A percentile compares a stretch with the other conserved stretches of the same genome.
These are phyloP conservation scores for Colletotrichum eremochloae DNA, from an alignment of 2,329 filamentous ascomycete species.

Conservation along the genomic window DNA sequence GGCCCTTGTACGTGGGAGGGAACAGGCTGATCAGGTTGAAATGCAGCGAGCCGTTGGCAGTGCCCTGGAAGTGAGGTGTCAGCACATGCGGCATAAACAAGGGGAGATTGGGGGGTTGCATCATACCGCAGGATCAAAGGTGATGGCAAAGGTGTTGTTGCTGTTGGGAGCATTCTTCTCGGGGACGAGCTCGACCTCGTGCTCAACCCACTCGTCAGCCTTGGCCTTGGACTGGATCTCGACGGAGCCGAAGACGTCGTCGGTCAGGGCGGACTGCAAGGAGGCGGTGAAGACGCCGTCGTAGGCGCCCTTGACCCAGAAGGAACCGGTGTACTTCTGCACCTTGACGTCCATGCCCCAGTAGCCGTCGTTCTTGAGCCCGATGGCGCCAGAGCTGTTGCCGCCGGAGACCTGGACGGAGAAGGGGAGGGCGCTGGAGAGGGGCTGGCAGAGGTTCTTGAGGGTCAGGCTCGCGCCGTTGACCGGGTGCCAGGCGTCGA, in stretches of 20 bases:
- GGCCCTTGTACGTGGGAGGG: conserved; percentile 70
- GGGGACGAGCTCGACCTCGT: conserved; percentile 61
- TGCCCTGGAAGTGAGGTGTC: conserved; percentile 47
- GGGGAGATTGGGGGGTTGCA: conserved; percentile 23
- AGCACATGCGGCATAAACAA: neutral
- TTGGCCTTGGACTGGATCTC: conserved; percentile 60
- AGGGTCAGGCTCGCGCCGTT: conserved; percentile 61
- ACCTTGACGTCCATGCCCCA: conserved; percentile 68
- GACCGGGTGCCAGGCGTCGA: conserved; percentile 61
- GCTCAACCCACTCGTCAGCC: conserved; percentile 63
- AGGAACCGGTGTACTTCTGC: conserved; percentile 63
- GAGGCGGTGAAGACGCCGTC: conserved; percentile 62
- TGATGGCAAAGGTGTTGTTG: conserved; percentile 69
- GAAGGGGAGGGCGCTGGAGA: conserved; percentile 65
- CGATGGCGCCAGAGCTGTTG: conserved; percentile 52
- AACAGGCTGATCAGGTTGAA: conserved; percentile 72
- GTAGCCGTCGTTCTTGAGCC: conserved; percentile 67
- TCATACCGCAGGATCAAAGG: conserved; percentile 60
- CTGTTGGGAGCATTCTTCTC: conserved; percentile 61
- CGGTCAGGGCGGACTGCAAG: conserved; percentile 59
- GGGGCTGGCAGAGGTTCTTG: conserved; percentile 59
- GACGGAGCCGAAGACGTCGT: conserved; percentile 60
- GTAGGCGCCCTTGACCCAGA: conserved; percentile 66
- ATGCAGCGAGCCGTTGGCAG: conserved; percentile 59
- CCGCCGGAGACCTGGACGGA: conserved; percentile 61